Evolutionary conservation across 805 yeast species (phyloP).

Genomic region (Suhomyces vadensis): DNA sequence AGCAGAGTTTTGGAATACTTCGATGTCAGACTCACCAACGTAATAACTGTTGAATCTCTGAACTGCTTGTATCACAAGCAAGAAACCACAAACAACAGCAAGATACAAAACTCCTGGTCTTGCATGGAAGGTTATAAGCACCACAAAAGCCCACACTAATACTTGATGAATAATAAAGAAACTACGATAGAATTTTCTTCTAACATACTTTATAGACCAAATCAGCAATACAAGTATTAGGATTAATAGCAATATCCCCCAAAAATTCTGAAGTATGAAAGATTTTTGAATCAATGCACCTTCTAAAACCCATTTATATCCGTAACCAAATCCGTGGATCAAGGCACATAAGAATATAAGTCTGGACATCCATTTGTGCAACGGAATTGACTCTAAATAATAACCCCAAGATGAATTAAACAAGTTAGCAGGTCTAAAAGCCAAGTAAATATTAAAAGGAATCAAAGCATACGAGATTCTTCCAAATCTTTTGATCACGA

Average conservation of each 20-base stretch:
- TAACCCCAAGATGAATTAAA: constrained; percentile 28
- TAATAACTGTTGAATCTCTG: constrained; percentile 26
- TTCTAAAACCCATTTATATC: constrained; percentile 47
- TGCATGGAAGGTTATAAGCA: constrained; percentile 59
- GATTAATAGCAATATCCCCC: constrained; percentile 51
- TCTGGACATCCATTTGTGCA: constrained; percentile 76
- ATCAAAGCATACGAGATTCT: constrained; percentile 58
- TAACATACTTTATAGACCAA: constrained; percentile 49
- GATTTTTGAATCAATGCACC: constrained; percentile 34
- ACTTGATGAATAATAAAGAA: constrained; percentile 62
- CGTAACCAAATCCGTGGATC: constrained; percentile 55
- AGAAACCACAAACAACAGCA: constrained; percentile 19
- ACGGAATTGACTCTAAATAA: constrained; percentile 53
- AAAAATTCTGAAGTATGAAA: constrained; percentile 42
- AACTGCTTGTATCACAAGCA: constrained; percentile 39
- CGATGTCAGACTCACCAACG: constrained; percentile 14
- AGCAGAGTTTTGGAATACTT: constrained; percentile 14
- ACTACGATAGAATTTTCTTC: constrained; percentile 49
- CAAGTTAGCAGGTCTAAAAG: constrained; percentile 51
- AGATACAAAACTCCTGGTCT: constrained; percentile 60
- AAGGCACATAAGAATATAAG: constrained; percentile 46
- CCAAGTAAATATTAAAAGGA: constrained; percentile 57
- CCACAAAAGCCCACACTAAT: constrained; percentile 46
- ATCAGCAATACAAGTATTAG: constrained; percentile 38
- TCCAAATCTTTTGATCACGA: constrained; percentile 58